Evolutionary conservation across 2,329 filamentous ascomycete genomes (phyloP), one percentile per base, ranked within the genome.

Genomic region (Fusarium albidum): DNA sequence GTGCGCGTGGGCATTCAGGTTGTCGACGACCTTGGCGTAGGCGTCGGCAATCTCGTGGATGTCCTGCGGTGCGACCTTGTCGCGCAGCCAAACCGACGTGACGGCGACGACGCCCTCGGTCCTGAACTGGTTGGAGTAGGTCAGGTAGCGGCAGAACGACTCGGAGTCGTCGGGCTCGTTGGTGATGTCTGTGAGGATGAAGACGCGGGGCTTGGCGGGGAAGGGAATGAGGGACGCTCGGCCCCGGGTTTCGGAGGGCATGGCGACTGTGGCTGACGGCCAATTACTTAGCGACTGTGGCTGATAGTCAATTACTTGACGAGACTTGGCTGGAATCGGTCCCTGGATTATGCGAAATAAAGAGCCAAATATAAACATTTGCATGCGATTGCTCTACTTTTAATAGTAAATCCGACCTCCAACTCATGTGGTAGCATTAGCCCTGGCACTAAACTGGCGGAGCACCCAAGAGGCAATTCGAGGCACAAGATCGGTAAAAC

Each of bases 1-100:
- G 45, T 79, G 78, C 3, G 73, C 75, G 56, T 83, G 80, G 1
- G 60, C 59, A 41, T 80, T 79, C 5, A 84, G 69, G 49, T 79
- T 83, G 10, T 76, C 73, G 10, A 73, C 71, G 0, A 75, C 76
- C n/a, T 71, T 57, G 3, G 57, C 72, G 51, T 80, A 81, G 1
- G 71, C 77, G 31, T 79, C 63, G 31, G 79, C 48, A 11, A 61
- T 59, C 15, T 55, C 44, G 7, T 53, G 39, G n/a, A 80, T 73
- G 17, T 77, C 71, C 46, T 78, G 63, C 4, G 76, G 71, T 38
- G 71, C 68, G 15, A 74, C 69, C 21, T 71, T 71, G 29, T 68
- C 65, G 40, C 70, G 73, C 56, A 79, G 69, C 75, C 76, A 79
- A 50, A 70, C 75, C 3, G 77, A 79, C 0, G 78, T 80, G 17